phyloP scores from a whole-genome alignment of 345 rosid genomes.

The Euclidium syriacum region DNA sequence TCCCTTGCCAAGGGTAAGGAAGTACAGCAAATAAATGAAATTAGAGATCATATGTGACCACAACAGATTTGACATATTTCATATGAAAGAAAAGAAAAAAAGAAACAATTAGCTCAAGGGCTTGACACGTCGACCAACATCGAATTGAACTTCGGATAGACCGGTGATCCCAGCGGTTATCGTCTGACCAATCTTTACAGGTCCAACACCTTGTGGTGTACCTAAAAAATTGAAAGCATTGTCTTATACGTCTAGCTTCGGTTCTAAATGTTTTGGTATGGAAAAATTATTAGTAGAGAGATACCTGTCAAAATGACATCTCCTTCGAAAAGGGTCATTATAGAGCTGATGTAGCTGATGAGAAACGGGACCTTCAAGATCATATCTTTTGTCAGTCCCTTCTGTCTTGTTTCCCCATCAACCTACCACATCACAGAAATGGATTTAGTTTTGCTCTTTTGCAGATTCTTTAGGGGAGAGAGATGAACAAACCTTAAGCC shows the following conservation, averaged over 20 bases:
- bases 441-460: neutral
- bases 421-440: slow-evolving; percentile 48
- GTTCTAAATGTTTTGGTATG: neutral
- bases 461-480: neutral
- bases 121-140: slow-evolving; percentile 47
- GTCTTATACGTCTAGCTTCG: neutral
- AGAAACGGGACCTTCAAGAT: slow-evolving; percentile 84
- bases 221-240: slow-evolving; percentile 40
- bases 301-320: slow-evolving; percentile 92
- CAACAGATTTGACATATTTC: neutral
- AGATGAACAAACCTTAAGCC: slow-evolving; percentile 64
- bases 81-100: neutral
- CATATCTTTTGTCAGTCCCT: slow-evolving; percentile 88
- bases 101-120: slow-evolving; percentile 26
- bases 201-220: slow-evolving; percentile 90
- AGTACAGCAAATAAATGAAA: neutral
- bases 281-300: neutral
- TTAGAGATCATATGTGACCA: neutral
- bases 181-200: slow-evolving; percentile 77
- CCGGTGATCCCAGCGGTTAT: slow-evolving; percentile 86
- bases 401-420: slow-evolving; percentile 77
- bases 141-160: slow-evolving; percentile 54
- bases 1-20: neutral
- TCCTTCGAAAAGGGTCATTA: slow-evolving; percentile 91
- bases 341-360: slow-evolving; percentile 84